phyloP scores from a whole-genome alignment of 257 asterid genomes.

The Galeopsis tetrahit region DNA sequence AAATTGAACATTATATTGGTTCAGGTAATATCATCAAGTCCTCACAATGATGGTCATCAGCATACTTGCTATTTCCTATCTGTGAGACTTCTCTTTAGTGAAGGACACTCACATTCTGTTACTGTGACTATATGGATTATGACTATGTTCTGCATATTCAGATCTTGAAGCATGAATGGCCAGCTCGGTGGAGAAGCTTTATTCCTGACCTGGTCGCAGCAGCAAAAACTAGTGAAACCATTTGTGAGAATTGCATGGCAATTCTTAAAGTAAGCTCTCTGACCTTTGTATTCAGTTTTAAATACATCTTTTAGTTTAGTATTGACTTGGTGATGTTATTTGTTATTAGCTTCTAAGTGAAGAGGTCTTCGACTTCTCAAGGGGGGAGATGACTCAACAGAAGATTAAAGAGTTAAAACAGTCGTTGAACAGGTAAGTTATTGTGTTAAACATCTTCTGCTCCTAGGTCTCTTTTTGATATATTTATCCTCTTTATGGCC shows the following conservation, averaged over 20 bases:
- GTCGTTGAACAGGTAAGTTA: slow-evolving; percentile 91
- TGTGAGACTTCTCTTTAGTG: background rate
- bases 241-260: slow-evolving; percentile 99
- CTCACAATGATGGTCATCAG: slow-evolving; percentile 8
- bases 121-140: slow-evolving; percentile 6
- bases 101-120: slow-evolving; percentile 12
- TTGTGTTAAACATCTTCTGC: background rate
- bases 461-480: background rate
- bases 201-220: slow-evolving; percentile 98
- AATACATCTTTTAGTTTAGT: slow-evolving; percentile 22
- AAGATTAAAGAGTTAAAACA: slow-evolving; percentile 96
- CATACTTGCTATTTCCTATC: slow-evolving; percentile 6
- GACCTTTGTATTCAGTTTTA: slow-evolving; percentile 19
- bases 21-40: slow-evolving; percentile 63
- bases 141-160: slow-evolving; percentile 37
- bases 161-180: slow-evolving; percentile 99
- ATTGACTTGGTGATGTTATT: slow-evolving; percentile 29
- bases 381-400: slow-evolving; percentile 99
- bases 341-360: slow-evolving; percentile 94
- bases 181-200: slow-evolving; percentile 90
- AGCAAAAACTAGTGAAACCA: slow-evolving; percentile 93
- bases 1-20: slow-evolving; percentile 88
- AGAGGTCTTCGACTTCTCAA: slow-evolving; percentile 98
- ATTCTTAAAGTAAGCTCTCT: slow-evolving; percentile 69
- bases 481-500: background rate